Evolutionary conservation across 2,329 filamentous ascomycete species (phyloP).

Genomic region (Microcyclospora pomicola): DNA sequence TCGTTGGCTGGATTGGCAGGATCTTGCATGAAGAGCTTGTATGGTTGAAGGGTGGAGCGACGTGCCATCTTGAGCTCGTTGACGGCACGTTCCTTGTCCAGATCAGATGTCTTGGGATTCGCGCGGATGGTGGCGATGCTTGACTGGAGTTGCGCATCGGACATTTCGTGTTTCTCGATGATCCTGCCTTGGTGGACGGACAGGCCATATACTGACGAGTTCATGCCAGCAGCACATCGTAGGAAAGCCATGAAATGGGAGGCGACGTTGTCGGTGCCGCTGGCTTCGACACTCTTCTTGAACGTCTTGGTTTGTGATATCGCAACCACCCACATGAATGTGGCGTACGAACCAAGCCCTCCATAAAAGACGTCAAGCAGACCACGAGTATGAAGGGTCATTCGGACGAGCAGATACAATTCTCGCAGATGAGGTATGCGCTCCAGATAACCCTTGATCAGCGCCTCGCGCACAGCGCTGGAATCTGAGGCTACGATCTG

Average conservation of each 20-base stretch:
- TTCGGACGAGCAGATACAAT: slow-evolving; percentile 38
- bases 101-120: slow-evolving; percentile 9
- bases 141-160: neutral
- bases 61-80: too few species aligned
- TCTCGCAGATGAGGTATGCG: slow-evolving; percentile 36
- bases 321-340: slow-evolving; percentile 42
- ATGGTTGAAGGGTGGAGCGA: slow-evolving; percentile 14
- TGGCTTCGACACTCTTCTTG: too few species aligned
- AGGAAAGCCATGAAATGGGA: slow-evolving; percentile 37
- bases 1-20: slow-evolving; percentile 45
- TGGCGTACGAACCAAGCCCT: slow-evolving; percentile 40
- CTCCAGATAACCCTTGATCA: slow-evolving; percentile 33
- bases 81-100: slow-evolving; percentile 14
- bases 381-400: slow-evolving; percentile 36
- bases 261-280: slow-evolving; percentile 17
- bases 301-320: neutral
- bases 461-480: slow-evolving; percentile 26
- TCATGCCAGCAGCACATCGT: slow-evolving; percentile 34
- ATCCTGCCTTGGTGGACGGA: slow-evolving; percentile 25
- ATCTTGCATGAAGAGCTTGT: slow-evolving; percentile 43
- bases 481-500: slow-evolving; percentile 38
- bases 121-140: slow-evolving; percentile 1
- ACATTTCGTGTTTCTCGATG: slow-evolving; percentile 13
- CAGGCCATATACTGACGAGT: slow-evolving; percentile 34
- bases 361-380: slow-evolving; percentile 34